Evolutionary conservation across 306 rosid species (phyloP).

Genomic region (Abrus pulchellus): DNA sequence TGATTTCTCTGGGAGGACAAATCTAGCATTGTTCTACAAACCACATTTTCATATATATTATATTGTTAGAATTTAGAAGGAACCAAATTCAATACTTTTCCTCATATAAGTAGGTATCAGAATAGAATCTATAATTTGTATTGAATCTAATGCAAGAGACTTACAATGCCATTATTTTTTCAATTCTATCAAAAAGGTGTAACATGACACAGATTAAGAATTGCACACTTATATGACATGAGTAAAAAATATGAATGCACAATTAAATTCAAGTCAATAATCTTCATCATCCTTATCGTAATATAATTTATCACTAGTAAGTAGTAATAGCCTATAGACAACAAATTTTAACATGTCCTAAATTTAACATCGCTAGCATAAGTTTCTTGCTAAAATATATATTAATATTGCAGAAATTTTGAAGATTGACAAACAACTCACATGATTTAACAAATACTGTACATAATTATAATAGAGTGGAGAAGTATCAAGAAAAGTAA

Average conservation of each 20-base stretch:
- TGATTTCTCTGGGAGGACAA: constrained; percentile 6
- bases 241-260: constrained; percentile 1
- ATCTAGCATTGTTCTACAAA: neutral
- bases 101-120: neutral
- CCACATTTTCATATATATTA: neutral
- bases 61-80: neutral
- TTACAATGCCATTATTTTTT: neutral
- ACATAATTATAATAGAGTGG: constrained; percentile 9
- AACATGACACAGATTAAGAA: constrained; percentile 12
- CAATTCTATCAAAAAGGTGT: neutral
- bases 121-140: neutral
- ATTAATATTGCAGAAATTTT: neutral
- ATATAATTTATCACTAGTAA: neutral
- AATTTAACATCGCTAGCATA: no score
- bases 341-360: neutral
- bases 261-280: neutral
- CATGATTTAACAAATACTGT: constrained; percentile 3
- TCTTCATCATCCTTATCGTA: neutral
- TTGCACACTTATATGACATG: neutral
- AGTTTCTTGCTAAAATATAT: constrained; percentile 11
- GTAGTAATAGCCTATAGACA: neutral
- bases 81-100: neutral
- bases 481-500: neutral
- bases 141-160: neutral
- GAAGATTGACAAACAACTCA: constrained; percentile 25